phyloP scores from a whole-genome alignment of 768 basidiomycete species.

The Amanita phalloides region DNA sequence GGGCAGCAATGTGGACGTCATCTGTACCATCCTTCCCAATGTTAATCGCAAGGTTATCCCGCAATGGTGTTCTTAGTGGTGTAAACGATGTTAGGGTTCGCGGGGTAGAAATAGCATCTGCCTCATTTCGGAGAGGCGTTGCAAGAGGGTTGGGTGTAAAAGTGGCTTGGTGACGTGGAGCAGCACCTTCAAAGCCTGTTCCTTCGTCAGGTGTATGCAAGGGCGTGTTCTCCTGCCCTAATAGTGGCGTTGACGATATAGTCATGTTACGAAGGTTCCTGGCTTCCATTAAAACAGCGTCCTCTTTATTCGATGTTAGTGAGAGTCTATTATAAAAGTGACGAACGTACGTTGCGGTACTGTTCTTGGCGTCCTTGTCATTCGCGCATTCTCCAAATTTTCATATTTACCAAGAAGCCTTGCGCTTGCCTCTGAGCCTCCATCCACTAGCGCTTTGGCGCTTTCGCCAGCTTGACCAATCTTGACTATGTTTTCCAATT shows the following conservation, averaged over 20 bases:
- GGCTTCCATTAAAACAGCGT: slow-evolving; percentile 90
- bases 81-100: slow-evolving; percentile 49
- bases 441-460: slow-evolving; percentile 75
- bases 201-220: slow-evolving; percentile 65
- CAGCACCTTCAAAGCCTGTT: slow-evolving; percentile 91
- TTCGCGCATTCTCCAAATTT: slow-evolving; percentile 74
- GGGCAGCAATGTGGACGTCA: slow-evolving; percentile 42
- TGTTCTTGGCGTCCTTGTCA: slow-evolving; percentile 91
- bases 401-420: slow-evolving; percentile 88
- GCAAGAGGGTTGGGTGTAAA: slow-evolving; percentile 96
- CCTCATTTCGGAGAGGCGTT: slow-evolving; percentile 57
- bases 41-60: slow-evolving; percentile 89
- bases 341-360: slow-evolving; percentile 76
- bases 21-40: slow-evolving; percentile 21
- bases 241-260: slow-evolving; percentile 82
- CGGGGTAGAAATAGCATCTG: slow-evolving; percentile 29
- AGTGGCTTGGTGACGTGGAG: slow-evolving; percentile 81
- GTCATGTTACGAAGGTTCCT: slow-evolving; percentile 93
- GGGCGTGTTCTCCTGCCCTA: slow-evolving; percentile 97
- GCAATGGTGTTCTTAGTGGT: slow-evolving; percentile 88
- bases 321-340: neutral
- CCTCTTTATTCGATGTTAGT: slow-evolving; percentile 43
- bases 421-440: slow-evolving; percentile 78
- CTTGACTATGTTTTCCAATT: slow-evolving; percentile 97
- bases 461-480: slow-evolving; percentile 90